Percentiles rank a stretch among this genome's conserved stretches.
phyloP scores from a whole-genome alignment of 805 yeast species.

The Monosporozyma aquatica region DNA sequence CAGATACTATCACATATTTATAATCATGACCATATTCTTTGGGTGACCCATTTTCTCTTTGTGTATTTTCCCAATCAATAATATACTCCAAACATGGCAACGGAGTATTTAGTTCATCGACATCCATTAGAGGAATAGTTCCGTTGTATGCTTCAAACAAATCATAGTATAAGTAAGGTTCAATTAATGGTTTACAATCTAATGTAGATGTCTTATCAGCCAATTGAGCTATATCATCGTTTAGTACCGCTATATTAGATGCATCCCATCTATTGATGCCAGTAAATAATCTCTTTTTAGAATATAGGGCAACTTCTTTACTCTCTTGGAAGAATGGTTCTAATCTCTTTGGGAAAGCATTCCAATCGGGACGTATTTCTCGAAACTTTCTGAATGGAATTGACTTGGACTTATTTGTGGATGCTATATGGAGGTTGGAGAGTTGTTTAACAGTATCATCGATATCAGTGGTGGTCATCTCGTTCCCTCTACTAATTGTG shows the following conservation, averaged over 20 bases:
- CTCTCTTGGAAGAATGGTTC: constrained; percentile 11
- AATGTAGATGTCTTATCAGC: background rate
- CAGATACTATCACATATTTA: constrained; percentile 18
- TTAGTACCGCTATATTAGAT: constrained; percentile 9
- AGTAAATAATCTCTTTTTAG: constrained; percentile 5
- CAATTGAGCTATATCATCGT: constrained; percentile 9
- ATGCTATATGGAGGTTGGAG: background rate
- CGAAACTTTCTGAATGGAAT: constrained; percentile 1
- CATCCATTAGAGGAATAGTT: constrained; percentile 15
- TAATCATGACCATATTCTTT: constrained; percentile 3
- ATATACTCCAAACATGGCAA: constrained; percentile 19
- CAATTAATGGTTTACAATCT: constrained; percentile 5
- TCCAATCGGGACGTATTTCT: background rate
- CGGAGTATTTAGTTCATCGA: constrained; percentile 14
- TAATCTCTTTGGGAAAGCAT: constrained; percentile 4
- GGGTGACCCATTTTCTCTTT: background rate
- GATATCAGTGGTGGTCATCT: too few relatives aligned
- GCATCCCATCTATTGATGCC: constrained; percentile 1
- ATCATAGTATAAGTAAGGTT: constrained; percentile 18
- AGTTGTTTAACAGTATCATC: background rate
- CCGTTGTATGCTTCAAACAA: constrained; percentile 16
- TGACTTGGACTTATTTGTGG: background rate
- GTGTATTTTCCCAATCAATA: constrained; percentile 5
- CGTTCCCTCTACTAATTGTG: too few relatives aligned
- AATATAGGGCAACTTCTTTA: constrained; percentile 16